These are phyloP conservation scores for Spergularia bocconei DNA, from an alignment of 148 eudicot species.

Conservation along the genomic window DNA sequence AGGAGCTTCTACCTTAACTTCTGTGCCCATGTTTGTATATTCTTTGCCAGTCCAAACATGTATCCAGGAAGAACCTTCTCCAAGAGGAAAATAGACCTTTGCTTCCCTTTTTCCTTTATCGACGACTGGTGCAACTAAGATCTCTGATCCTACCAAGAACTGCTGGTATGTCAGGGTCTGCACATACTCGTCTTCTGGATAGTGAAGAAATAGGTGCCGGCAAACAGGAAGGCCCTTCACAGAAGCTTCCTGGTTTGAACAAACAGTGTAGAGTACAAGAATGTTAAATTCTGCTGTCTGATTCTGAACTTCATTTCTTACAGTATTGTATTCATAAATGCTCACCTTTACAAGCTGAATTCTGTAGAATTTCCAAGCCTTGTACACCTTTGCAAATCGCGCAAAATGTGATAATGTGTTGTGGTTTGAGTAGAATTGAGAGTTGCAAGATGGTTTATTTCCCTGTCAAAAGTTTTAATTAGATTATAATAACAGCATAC, in stretches of 20 bases:
- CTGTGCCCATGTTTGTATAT: slow-evolving; percentile 53
- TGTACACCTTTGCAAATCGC: slow-evolving; percentile 79
- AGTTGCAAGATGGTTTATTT: slow-evolving; percentile 80
- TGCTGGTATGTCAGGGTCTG: slow-evolving; percentile 77
- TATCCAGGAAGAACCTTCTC: slow-evolving; percentile 67
- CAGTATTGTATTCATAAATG: neutral
- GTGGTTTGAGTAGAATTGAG: slow-evolving; percentile 87
- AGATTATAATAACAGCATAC: neutral
- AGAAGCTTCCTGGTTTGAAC: slow-evolving; percentile 68
- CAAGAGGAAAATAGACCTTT: slow-evolving; percentile 79
- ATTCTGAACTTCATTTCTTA: neutral
- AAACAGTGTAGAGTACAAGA: slow-evolving; percentile 6
- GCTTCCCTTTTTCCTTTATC: slow-evolving; percentile 68
- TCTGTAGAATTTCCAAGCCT: slow-evolving; percentile 97
- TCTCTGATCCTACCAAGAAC: slow-evolving; percentile 86
- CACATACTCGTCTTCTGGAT: slow-evolving; percentile 76
- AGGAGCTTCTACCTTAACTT: slow-evolving; percentile 73
- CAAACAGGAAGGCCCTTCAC: slow-evolving; percentile 85
- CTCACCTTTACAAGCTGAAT: slow-evolving; percentile 83
- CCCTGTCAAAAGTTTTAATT: slow-evolving; percentile 47
- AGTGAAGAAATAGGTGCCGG: slow-evolving; percentile 91
- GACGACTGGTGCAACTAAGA: slow-evolving; percentile 85
- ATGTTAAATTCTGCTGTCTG: slow-evolving; percentile 2
- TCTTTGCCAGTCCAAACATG: slow-evolving; percentile 86
- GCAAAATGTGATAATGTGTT: slow-evolving; percentile 81